These are phyloP conservation scores for Iris pallida DNA, from an alignment of 116 monocot genomes.

Conservation along the genomic window DNA sequence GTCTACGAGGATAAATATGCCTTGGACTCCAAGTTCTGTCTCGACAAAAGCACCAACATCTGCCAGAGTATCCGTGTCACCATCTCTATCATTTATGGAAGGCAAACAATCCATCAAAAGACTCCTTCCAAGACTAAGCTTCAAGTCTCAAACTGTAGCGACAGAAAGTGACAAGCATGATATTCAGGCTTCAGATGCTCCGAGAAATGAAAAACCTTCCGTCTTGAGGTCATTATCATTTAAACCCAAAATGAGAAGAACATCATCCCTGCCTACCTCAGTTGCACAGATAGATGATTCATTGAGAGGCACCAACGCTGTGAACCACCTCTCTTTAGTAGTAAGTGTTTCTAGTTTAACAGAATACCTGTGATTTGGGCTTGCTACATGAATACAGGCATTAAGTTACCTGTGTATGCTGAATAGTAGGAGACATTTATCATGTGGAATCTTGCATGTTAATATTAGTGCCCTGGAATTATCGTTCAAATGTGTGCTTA, in stretches of 20 bases:
- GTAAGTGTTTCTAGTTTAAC: slow-evolving; percentile 10
- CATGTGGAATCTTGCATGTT: too few species aligned
- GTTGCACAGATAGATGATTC: slow-evolving; percentile 6
- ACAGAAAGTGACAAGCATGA: slow-evolving; percentile 8
- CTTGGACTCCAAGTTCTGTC: slow-evolving; percentile 13
- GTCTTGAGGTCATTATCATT: slow-evolving; percentile 25
- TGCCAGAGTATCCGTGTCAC: slow-evolving; percentile 7
- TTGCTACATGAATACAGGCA: too few species aligned
- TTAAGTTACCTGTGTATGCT: too few species aligned
- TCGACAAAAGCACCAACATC: slow-evolving; percentile 10
- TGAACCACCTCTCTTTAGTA: background rate
- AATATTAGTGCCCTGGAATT: too few species aligned
- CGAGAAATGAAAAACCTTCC: slow-evolving; percentile 13
- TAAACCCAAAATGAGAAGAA: slow-evolving; percentile 24
- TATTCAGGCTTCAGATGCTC: slow-evolving; percentile 6
- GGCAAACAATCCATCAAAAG: slow-evolving; percentile 21
- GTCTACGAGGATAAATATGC: slow-evolving; percentile 12
- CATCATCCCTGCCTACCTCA: slow-evolving; percentile 20
- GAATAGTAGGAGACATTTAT: too few species aligned
- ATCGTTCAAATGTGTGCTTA: too few species aligned
- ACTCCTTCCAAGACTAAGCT: slow-evolving; percentile 25
- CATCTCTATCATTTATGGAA: slow-evolving; percentile 15
- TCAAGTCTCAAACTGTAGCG: slow-evolving; percentile 20
- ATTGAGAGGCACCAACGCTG: slow-evolving; percentile 1
- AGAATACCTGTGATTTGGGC: background rate